Evolutionary conservation across 768 basidiomycete genomes (phyloP).

Genomic region (Amanita exitialis): DNA sequence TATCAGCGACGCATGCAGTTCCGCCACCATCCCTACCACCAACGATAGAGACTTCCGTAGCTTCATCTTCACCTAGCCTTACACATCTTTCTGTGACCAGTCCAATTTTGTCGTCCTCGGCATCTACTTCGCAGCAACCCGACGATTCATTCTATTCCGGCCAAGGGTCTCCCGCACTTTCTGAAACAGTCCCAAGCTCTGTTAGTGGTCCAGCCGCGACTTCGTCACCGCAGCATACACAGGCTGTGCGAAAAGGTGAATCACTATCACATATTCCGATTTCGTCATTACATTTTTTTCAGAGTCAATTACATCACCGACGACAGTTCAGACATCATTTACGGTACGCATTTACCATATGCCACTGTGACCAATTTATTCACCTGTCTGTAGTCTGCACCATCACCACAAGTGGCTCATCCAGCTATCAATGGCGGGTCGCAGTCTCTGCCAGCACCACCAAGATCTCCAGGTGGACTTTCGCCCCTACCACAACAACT

Average conservation of each 20-base stretch:
- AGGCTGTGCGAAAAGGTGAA: conserved; percentile 36
- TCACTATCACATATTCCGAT: conserved; percentile 13
- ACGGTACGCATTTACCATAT: conserved; percentile 23
- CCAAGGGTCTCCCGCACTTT: conserved; percentile 64
- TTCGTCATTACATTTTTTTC: conserved; percentile 5
- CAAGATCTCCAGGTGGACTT: conserved; percentile 19
- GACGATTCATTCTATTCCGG: conserved; percentile 64
- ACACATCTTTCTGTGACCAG: conserved; percentile 82
- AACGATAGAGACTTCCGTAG: conserved; percentile 32
- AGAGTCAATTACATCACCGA: conserved; percentile 38
- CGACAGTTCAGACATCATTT: conserved; percentile 25
- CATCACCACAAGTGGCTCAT: conserved; percentile 24
- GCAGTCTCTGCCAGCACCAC: conserved; percentile 18
- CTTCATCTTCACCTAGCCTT: conserved; percentile 65
- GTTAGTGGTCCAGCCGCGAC: conserved; percentile 37
- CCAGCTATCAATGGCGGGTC: conserved; percentile 17
- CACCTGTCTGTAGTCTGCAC: conserved; percentile 25
- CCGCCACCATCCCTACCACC: conserved; percentile 32
- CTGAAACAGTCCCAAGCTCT: conserved; percentile 45
- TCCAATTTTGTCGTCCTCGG: conserved; percentile 71
- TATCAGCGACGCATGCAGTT: conserved; percentile 17
- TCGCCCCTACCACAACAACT: conserved; percentile 36
- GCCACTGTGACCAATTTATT: neutral
- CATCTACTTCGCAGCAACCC: conserved; percentile 54
- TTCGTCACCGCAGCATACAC: conserved; percentile 46